Percentiles rank a stretch among this genome's conserved stretches.
These are phyloP conservation scores for Phytophthora meadii DNA, from an alignment of 352 stramenopile species.

Conservation along the genomic window DNA sequence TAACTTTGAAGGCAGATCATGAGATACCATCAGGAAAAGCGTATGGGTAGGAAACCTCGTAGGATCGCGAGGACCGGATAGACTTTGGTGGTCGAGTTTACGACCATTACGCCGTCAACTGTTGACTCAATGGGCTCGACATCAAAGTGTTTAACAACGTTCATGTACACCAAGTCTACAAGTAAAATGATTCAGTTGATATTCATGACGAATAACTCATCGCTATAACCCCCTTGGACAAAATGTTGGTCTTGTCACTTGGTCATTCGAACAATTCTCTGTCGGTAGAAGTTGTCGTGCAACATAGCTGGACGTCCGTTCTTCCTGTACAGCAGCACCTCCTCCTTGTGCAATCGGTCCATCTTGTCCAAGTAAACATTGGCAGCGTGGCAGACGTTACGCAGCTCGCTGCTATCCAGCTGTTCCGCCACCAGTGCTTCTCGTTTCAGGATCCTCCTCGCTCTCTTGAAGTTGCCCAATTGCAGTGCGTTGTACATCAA, in stretches of 20 bases:
- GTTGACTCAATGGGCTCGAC: background rate
- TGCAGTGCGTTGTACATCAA: conserved; percentile 84
- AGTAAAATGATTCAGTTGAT: background rate
- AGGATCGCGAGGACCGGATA: conserved; percentile 3
- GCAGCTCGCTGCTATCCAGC: conserved; percentile 64
- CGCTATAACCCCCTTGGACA: background rate
- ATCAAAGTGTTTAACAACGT: background rate
- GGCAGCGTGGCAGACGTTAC: conserved; percentile 67
- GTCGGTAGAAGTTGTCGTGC: conserved; percentile 83
- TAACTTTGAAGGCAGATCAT: conserved; percentile 14
- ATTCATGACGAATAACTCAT: background rate
- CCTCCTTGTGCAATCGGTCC: conserved; percentile 62
- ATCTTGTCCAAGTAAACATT: conserved; percentile 77
- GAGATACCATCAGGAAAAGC: conserved; percentile 20
- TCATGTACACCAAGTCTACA: background rate
- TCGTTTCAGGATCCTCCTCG: conserved; percentile 53
- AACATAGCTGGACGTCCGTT: conserved; percentile 36
- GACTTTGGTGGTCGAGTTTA: conserved; percentile 13
- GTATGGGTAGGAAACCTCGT: conserved; percentile 18
- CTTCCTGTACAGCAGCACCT: conserved; percentile 40
- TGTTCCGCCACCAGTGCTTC: conserved; percentile 53
- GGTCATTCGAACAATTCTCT: conserved; percentile 71
- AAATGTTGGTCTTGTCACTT: conserved; percentile 43
- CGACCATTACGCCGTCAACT: background rate
- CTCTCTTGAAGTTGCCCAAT: conserved; percentile 64